Conservation (phyloP, 2,329 filamentous ascomycete genomes). For the Alternaria sp. region DNA sequence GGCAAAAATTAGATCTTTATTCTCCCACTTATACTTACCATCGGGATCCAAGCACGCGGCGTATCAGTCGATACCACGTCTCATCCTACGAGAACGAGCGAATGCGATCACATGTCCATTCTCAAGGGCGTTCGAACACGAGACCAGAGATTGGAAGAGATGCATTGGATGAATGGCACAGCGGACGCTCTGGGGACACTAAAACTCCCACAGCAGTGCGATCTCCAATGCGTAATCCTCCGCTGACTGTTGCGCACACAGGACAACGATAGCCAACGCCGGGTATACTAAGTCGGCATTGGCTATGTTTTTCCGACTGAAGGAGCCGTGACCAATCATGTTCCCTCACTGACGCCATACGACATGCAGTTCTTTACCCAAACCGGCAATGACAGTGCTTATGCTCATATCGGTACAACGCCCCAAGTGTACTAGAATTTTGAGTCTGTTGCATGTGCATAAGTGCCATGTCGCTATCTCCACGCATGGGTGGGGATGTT, state of each 20-base stretch:
- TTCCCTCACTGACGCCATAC: conserved; percentile 5
- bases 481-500: conserved; percentile 18
- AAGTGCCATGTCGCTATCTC: conserved; percentile 1
- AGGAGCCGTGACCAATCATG: conserved; percentile 15
- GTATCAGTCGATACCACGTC: neutral
- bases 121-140: neutral
- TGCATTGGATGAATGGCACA: neutral
- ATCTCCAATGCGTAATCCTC: neutral
- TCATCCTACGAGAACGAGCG: neutral
- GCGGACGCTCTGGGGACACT: neutral
- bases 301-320: conserved; percentile 32
- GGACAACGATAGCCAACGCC: conserved; percentile 11
- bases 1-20: neutral
- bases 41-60: neutral
- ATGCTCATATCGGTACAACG: conserved; percentile 4
- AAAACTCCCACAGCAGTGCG: neutral
- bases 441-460: neutral
- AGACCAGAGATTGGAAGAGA: neutral
- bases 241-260: neutral
- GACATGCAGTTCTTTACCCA: conserved; percentile 9
- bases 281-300: neutral
- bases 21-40: neutral
- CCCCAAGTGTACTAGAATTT: neutral
- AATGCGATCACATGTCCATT: neutral
- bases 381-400: conserved; percentile 1